phyloP scores from a whole-genome alignment of 192 early-diverging fungal genomes.

The Umbelopsis sp. region DNA sequence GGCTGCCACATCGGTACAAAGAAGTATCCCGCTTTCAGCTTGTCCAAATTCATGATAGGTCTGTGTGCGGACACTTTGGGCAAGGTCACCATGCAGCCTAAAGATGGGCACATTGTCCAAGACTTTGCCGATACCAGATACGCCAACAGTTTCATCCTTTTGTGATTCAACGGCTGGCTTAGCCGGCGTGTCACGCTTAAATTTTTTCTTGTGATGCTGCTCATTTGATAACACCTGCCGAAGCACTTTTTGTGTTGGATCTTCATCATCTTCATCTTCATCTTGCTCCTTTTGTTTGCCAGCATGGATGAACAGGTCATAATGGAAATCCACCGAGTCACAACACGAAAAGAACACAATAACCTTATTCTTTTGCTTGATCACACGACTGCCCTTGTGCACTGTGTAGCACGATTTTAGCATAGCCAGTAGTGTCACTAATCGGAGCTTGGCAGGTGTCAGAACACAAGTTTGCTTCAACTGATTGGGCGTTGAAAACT shows the following conservation, averaged over 20 bases:
- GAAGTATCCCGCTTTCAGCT: slow-evolving; percentile 69
- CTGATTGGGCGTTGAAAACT: slow-evolving; percentile 81
- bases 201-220: slow-evolving; percentile 1
- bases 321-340: slow-evolving; percentile 95
- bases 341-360: slow-evolving; percentile 94
- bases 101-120: slow-evolving; percentile 74
- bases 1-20: slow-evolving; percentile 97
- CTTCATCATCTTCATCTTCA: slow-evolving; percentile 38
- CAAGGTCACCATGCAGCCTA: slow-evolving; percentile 88
- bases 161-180: neutral
- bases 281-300: slow-evolving; percentile 45
- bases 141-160: neutral
- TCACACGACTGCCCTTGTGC: slow-evolving; percentile 7
- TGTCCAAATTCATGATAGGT: slow-evolving; percentile 76
- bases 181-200: neutral
- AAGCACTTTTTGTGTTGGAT: slow-evolving; percentile 45
- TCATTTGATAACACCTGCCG: slow-evolving; percentile 26
- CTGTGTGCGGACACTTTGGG: slow-evolving; percentile 76
- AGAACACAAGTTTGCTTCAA: slow-evolving; percentile 86
- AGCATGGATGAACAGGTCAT: slow-evolving; percentile 77
- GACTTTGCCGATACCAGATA: slow-evolving; percentile 50
- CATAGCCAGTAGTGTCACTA: slow-evolving; percentile 82
- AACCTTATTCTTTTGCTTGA: slow-evolving; percentile 56
- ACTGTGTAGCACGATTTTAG: slow-evolving; percentile 58
- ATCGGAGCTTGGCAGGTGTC: slow-evolving; percentile 88